phyloP scores from a whole-genome alignment of 306 rosid genomes.

The Boehmeria nivea region DNA sequence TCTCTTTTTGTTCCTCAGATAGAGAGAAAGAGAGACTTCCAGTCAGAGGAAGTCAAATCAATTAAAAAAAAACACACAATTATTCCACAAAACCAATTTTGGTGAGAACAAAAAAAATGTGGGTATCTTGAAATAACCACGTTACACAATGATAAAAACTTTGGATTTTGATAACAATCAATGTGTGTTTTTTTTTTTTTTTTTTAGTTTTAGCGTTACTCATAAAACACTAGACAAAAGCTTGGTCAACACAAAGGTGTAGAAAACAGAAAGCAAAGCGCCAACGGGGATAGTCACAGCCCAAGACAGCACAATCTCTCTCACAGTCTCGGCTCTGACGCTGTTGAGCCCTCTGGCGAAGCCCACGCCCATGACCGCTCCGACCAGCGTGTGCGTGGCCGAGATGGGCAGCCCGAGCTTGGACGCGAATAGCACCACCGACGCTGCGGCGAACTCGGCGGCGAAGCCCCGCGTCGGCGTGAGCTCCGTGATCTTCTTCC shows the following conservation, averaged over 20 bases:
- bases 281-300: constrained; percentile 90
- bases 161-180: constrained; percentile 16
- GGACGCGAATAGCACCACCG: constrained; percentile 83
- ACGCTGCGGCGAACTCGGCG: constrained; percentile 97
- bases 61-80: background rate
- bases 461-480: constrained; percentile 99
- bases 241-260: constrained; percentile 89
- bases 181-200: background rate
- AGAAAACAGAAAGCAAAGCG: constrained; percentile 57
- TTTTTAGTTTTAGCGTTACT: too few species aligned
- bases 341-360: constrained; percentile 91
- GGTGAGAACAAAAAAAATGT: constrained; percentile 13
- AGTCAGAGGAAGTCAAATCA: constrained; percentile 3
- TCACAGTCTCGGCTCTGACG: constrained; percentile 90
- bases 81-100: background rate
- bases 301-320: constrained; percentile 89
- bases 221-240: constrained; percentile 59
- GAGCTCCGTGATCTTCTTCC: constrained; percentile 89
- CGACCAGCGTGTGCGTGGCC: constrained; percentile 88
- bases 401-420: constrained; percentile 83
- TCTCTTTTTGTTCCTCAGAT: background rate
- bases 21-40: constrained; percentile 1
- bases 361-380: constrained; percentile 99
- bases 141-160: constrained; percentile 19
- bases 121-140: constrained; percentile 14